Conservation (phyloP, 179 eudicot genomes). For the Drosera spatulata region DNA sequence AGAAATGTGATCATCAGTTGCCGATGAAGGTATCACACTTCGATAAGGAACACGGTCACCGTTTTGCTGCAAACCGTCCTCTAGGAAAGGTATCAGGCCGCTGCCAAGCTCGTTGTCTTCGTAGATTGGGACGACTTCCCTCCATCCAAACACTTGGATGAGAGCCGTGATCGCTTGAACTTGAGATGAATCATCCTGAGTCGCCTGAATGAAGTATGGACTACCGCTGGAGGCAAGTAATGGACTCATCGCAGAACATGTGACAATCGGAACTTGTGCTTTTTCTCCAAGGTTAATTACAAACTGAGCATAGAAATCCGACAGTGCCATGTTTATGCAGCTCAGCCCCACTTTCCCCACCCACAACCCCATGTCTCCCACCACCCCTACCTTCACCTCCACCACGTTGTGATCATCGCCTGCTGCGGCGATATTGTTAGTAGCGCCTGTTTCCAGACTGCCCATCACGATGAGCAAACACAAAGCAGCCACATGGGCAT, state of each 20-base stretch:
- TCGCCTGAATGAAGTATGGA: slow-evolving; percentile 7
- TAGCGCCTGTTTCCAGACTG: no score
- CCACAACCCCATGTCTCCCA: no score
- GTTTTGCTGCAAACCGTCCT: not conserved
- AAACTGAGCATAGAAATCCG: not conserved
- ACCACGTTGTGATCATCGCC: no score
- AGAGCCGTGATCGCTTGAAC: slow-evolving; percentile 6
- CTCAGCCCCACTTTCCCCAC: no score
- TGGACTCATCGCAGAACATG: slow-evolving; percentile 12
- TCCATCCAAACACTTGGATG: slow-evolving; percentile 8
- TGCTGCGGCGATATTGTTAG: no score
- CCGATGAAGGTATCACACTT: slow-evolving; percentile 1
- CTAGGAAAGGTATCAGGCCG: slow-evolving; percentile 1
- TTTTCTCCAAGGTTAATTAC: not conserved
- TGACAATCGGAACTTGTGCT: slow-evolving; percentile 8
- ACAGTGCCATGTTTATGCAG: no score
- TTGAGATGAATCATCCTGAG: slow-evolving; percentile 6
- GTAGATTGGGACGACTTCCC: slow-evolving; percentile 10
- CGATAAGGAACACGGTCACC: slow-evolving; percentile 1
- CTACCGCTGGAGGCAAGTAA: not conserved
- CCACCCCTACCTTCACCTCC: no score
- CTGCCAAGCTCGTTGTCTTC: slow-evolving; percentile 6
- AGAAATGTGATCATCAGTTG: slow-evolving; percentile 5
- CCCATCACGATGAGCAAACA: no score
- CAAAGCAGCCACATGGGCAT: no score